A percentile compares a stretch with the other conserved stretches of the same genome.
These are phyloP conservation scores for Ziziphus jujuba DNA, from an alignment of 306 rosid genomes.

Conservation along the genomic window DNA sequence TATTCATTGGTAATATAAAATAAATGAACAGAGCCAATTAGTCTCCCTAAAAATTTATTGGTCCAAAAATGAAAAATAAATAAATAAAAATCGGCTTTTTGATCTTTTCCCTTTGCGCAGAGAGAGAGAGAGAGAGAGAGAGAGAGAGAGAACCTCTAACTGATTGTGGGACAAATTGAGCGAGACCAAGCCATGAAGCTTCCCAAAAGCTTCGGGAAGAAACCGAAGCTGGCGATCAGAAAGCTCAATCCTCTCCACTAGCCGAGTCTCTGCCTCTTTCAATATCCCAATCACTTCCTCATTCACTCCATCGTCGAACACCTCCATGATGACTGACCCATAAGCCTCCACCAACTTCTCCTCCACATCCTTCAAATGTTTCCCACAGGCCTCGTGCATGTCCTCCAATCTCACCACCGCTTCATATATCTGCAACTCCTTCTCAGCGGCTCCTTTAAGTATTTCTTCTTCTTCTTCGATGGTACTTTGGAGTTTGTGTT, in stretches of 20 bases:
- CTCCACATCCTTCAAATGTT: slow-evolving; percentile 67
- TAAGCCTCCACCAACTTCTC: slow-evolving; percentile 46
- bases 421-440: slow-evolving; percentile 40
- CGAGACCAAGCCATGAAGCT: slow-evolving; percentile 46
- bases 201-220: slow-evolving; percentile 61
- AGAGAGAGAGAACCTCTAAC: slow-evolving; percentile 40
- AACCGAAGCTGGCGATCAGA: slow-evolving; percentile 16
- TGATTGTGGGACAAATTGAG: slow-evolving; percentile 62
- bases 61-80: too few species aligned
- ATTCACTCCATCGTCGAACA: background rate
- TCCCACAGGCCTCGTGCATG: slow-evolving; percentile 67
- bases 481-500: slow-evolving; percentile 45
- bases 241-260: slow-evolving; percentile 51
- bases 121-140: too few species aligned
- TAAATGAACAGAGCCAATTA: too few species aligned
- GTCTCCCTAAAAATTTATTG: background rate
- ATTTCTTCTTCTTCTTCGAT: slow-evolving; percentile 42
- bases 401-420: slow-evolving; percentile 61
- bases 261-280: slow-evolving; percentile 5
- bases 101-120: too few species aligned
- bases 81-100: too few species aligned
- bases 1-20: too few species aligned
- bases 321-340: slow-evolving; percentile 6
- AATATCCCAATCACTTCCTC: slow-evolving; percentile 3
- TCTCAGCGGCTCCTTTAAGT: slow-evolving; percentile 45